Evolutionary conservation across 306 rosid genomes (phyloP).

Genomic region (Gastrolobium bilobum): DNA sequence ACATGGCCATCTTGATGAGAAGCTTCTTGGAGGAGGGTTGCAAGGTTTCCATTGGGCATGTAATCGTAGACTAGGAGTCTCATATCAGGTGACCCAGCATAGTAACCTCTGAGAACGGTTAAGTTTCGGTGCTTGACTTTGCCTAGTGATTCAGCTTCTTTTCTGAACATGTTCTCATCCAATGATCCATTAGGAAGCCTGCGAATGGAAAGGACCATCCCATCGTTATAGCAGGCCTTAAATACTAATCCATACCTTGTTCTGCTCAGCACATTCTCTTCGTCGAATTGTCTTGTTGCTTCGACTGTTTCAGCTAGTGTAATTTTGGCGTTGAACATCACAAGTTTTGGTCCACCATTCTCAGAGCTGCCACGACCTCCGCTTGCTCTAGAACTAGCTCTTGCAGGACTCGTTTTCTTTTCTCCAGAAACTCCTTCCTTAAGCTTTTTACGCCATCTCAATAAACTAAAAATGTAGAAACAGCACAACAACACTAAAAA

Average conservation of each 20-base stretch:
- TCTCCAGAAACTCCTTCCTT: conserved; percentile 74
- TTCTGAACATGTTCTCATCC: conserved; percentile 82
- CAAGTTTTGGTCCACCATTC: conserved; percentile 86
- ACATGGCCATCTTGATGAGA: conserved; percentile 99
- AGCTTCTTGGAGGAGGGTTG: conserved; percentile 98
- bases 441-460: conserved; percentile 87
- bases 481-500: conserved; percentile 76
- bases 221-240: conserved; percentile 91
- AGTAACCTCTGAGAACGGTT: conserved; percentile 94
- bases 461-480: conserved; percentile 81
- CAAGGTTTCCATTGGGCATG: conserved; percentile 99
- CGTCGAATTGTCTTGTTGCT: conserved; percentile 93
- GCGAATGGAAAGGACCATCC: conserved; percentile 92
- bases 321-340: conserved; percentile 88
- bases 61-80: conserved; percentile 84
- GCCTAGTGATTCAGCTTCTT: conserved; percentile 87
- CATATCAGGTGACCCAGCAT: conserved; percentile 81
- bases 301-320: conserved; percentile 90
- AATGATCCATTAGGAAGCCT: conserved; percentile 78
- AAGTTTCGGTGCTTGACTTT: conserved; percentile 84
- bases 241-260: conserved; percentile 81
- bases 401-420: conserved; percentile 81
- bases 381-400: conserved; percentile 87
- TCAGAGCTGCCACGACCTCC: conserved; percentile 91
- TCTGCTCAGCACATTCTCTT: conserved; percentile 94